Evolutionary conservation across 2,329 filamentous ascomycete genomes (phyloP).

Genomic region (Tolypocladium inflatum): DNA sequence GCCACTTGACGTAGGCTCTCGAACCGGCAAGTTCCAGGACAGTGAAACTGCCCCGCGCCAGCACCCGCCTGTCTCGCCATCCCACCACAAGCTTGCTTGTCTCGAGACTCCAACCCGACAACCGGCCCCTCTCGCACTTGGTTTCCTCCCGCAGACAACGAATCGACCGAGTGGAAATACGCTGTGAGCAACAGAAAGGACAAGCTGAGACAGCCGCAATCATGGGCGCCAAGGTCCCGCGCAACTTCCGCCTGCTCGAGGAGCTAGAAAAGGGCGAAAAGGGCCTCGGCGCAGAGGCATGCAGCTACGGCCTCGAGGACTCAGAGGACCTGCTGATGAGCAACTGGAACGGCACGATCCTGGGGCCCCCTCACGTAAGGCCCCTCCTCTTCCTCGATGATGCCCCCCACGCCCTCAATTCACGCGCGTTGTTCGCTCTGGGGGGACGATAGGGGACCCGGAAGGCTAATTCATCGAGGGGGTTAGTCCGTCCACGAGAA

Average conservation of each 20-base stretch:
- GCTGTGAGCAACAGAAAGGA: not conserved
- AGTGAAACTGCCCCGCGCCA: conserved; percentile 10
- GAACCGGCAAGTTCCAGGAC: not conserved
- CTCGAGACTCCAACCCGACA: not conserved
- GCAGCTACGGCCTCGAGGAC: conserved; percentile 92
- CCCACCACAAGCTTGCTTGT: not conserved
- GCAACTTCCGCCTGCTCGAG: conserved; percentile 93
- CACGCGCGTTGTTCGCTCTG: not conserved
- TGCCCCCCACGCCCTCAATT: not conserved
- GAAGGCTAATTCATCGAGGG: not conserved
- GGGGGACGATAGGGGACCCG: not conserved
- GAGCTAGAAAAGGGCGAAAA: conserved; percentile 99
- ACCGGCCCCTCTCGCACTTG: not conserved
- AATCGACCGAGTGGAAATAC: not conserved
- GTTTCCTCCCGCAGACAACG: not conserved
- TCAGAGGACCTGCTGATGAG: conserved; percentile 93
- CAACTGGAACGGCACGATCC: conserved; percentile 97
- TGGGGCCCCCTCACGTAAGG: conserved; percentile 89
- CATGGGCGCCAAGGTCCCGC: conserved; percentile 58
- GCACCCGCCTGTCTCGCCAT: not conserved
- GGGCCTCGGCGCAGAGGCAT: conserved; percentile 89
- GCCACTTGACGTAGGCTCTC: not conserved
- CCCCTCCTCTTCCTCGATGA: not conserved
- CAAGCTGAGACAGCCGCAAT: not conserved
- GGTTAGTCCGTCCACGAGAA: conserved; percentile 88